Base-by-base conservation (phyloP, 2,329 filamentous ascomycete species). In the Fusarium albidum region DNA sequence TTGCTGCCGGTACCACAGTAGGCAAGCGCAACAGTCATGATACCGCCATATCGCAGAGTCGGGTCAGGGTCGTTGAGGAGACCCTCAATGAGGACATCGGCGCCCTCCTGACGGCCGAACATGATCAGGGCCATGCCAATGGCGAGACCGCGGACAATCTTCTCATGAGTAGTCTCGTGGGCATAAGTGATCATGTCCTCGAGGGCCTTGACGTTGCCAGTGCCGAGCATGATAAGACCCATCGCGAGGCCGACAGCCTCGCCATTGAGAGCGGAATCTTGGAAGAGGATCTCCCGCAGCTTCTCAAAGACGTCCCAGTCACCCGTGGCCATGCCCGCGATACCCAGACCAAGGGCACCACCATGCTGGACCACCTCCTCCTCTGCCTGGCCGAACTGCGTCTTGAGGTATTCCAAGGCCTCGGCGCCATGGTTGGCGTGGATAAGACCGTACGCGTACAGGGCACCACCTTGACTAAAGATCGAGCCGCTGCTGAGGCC, bases 1-100 rank as follows among this genome's bases (percentile, higher is more conserved):
- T 99, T 99, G 83, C 93, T 97, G 63, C 94, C 91, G 33, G 91
- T 97, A 52, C 95, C 95, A 71, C 94, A 97, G 78, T 99, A 99
- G 14, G 95, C 95, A 71, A 99, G 82, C 44, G 95, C 95, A 52
- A 99, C 91, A n/a, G 95, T 96, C 86, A 99, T 92, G 73, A 99
- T 96, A 79, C 95, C 95, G 72, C 95, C 95, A 66, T 99, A 99
- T 63, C 95, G 87, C 56, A 99, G 82, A 8, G 92, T 94, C 64
- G 95, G 92, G 71, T 99, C 94, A 2, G 95, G 91, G 66, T 99
- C 95, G 60, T 92, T 92, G 29, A 99, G 83, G 3, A 99, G 86
- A 40, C 91, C 92, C 69, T 96, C 94, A 63, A 99, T 96, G 66
- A 98, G 84, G 69, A 95, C 90, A 74, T 99, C 95, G 11, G 95